Evolutionary conservation across 75 land plant genomes (phyloP).

Genomic region (Sequoia sempervirens): DNA sequence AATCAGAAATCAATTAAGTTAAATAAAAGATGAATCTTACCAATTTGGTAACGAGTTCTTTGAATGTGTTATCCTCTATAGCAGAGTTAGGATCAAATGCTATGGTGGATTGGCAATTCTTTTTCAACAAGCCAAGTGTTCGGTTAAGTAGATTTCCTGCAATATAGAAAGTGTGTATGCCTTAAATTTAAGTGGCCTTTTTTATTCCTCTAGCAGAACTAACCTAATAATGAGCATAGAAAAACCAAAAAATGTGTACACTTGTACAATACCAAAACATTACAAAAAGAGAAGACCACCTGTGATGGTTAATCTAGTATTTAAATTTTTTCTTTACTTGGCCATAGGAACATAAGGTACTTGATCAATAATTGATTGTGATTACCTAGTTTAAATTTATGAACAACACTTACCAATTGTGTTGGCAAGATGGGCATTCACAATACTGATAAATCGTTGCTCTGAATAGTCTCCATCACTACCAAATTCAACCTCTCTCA

Average conservation of each 20-base stretch:
- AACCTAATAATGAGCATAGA: neutral
- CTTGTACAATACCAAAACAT: neutral
- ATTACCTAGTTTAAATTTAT: neutral
- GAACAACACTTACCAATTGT: slow-evolving; percentile 61
- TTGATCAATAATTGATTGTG: neutral
- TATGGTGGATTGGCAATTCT: slow-evolving; percentile 83
- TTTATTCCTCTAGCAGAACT: neutral
- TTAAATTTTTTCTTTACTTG: neutral
- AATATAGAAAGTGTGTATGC: neutral
- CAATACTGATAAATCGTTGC: slow-evolving; percentile 82
- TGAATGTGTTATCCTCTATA: slow-evolving; percentile 62
- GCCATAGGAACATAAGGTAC: neutral
- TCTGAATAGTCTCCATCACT: slow-evolving; percentile 96
- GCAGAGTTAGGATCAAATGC: slow-evolving; percentile 58
- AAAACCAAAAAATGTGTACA: neutral
- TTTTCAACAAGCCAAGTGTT: slow-evolving; percentile 92
- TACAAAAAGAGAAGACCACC: neutral
- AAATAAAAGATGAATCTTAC: slow-evolving; percentile 33
- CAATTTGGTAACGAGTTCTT: slow-evolving; percentile 48
- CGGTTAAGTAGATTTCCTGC: slow-evolving; percentile 96
- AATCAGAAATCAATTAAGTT: neutral
- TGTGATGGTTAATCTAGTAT: neutral
- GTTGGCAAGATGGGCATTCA: slow-evolving; percentile 95
- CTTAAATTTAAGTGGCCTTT: neutral
- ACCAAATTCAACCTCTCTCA: slow-evolving; percentile 94